Percentiles rank a stretch among this genome's conserved stretches.
Evolutionary conservation across 148 eudicot species (phyloP).

Genomic region (Camellia sinensis): DNA sequence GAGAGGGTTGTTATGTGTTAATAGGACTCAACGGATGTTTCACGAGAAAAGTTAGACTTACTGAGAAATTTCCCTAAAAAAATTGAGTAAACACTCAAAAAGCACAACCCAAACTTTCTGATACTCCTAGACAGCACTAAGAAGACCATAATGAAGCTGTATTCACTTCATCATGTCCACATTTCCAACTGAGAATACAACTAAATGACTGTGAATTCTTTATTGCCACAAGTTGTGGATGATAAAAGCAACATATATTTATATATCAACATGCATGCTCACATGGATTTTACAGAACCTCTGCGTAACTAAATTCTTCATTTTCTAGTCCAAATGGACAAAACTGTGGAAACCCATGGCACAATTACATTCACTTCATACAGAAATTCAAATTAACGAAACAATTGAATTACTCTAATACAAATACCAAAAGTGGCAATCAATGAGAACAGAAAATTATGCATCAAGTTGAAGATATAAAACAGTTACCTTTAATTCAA

Average conservation of each 20-base stretch:
- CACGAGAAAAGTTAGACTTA: too few relatives aligned
- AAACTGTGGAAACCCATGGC: neutral
- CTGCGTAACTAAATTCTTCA: neutral
- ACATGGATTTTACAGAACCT: neutral
- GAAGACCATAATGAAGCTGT: too few relatives aligned
- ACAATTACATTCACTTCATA: neutral
- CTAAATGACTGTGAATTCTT: neutral
- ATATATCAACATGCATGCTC: neutral
- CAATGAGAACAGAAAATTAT: neutral
- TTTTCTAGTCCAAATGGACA: neutral
- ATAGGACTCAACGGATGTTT: too few relatives aligned
- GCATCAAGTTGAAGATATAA: neutral
- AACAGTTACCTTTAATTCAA: conserved; percentile 71
- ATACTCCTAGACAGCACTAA: too few relatives aligned
- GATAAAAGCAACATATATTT: neutral
- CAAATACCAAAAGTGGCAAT: neutral
- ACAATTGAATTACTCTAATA: neutral
- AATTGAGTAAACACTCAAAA: neutral
- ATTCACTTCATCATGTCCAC: neutral
- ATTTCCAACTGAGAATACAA: neutral
- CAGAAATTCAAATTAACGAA: neutral
- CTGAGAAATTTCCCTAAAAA: neutral
- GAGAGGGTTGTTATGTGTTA: too few relatives aligned
- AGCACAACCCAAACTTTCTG: neutral
- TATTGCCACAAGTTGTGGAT: neutral